Base-by-base conservation (phyloP, 345 rosid genomes). In the Ceriops tagal region DNA sequence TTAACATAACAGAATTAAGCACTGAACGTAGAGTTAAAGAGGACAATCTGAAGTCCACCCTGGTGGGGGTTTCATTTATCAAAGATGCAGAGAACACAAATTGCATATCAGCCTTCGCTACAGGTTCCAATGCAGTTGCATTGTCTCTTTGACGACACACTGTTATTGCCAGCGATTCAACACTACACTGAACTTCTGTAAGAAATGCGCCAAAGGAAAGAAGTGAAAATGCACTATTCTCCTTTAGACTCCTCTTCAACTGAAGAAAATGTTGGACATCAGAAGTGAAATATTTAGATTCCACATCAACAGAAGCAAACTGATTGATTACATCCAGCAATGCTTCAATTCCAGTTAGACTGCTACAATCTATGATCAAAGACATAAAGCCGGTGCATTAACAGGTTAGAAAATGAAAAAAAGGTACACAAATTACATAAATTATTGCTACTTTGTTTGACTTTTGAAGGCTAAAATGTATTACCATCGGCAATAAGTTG, bases 401-500 rank as follows among this genome's bases (percentile, higher is more conserved):
- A 58, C 58, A 32, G 28, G 24, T 30, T 69, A 21, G 67, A 43
- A 27, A 31, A 43, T 28, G n/a, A 64, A 32, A 74, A 72, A 49
- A 58, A 8, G 4, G 47, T 0, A 58, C 10, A 5, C 62, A n/a
- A 34, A 43, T 28, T 67, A 8, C 32, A 72, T 47, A 71, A 35
- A 13, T 3, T 43, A 43, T 13, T 43, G 47, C 13, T 13, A 43
- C 4, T 43, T 43, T 43, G 19, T 43, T 43, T 66, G 57, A 68
- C 37, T 43, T 56, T 60, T 37, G 65, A 71, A 64, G 27, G 16
- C 32, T 43, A 74, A 74, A 68, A 56, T 64, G 67, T 76, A 81
- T 53, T 86, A 93, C 98, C 98, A 79, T 88, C 88, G 39, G 67
- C 80, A 78, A 82, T 24, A 64, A 91, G 53, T 83, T 88, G 85